Conservation (phyloP, 129 eudicot species). For the Artemisia annua region DNA sequence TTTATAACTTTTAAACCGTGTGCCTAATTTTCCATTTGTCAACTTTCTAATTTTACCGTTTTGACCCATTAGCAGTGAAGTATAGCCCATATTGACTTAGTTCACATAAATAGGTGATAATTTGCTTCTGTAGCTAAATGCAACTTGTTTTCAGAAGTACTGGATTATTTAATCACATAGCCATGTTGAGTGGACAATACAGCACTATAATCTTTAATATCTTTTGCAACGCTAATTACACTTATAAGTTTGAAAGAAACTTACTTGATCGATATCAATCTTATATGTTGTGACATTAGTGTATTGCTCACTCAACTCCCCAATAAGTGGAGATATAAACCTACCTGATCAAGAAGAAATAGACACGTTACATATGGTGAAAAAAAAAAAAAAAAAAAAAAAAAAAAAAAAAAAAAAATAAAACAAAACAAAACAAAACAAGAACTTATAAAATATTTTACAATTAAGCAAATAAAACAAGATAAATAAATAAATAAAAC, state of each 20-base stretch:
- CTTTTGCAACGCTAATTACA: not conserved
- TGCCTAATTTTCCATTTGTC: too few relatives aligned
- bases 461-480: constrained; percentile 1
- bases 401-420: too few relatives aligned
- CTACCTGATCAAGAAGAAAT: constrained; percentile 51
- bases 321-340: constrained; percentile 71
- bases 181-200: too few relatives aligned
- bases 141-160: too few relatives aligned
- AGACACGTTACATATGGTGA: not conserved
- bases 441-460: not conserved
- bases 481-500: not conserved
- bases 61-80: not conserved
- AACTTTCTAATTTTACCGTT: too few relatives aligned
- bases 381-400: too few relatives aligned
- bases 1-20: too few relatives aligned
- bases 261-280: constrained; percentile 84
- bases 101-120: too few relatives aligned
- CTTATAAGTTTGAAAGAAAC: constrained; percentile 15
- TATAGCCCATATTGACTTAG: too few relatives aligned
- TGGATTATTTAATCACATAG: too few relatives aligned
- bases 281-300: constrained; percentile 83
- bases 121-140: too few relatives aligned
- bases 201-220: not conserved
- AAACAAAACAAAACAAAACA: too few relatives aligned
- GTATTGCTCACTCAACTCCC: constrained; percentile 76